phyloP scores from a whole-genome alignment of 177 flowering plant species.

The Tripterygium wilfordii region DNA sequence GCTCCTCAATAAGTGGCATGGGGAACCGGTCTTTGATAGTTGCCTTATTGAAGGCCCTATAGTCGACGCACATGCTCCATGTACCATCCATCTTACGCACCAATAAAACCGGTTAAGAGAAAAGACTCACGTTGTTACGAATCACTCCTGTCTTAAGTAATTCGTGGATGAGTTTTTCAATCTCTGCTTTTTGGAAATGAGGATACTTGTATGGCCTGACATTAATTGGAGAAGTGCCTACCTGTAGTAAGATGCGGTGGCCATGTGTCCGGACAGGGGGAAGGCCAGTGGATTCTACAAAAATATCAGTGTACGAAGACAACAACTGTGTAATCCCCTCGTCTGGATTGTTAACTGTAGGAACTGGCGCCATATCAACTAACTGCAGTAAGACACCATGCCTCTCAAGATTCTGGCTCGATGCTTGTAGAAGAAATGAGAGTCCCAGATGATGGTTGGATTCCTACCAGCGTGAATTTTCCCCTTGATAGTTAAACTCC shows the following conservation, averaged over 20 bases:
- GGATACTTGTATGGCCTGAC: constrained; percentile 6
- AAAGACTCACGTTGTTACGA: not conserved
- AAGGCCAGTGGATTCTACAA: not conserved
- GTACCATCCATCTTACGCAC: not conserved
- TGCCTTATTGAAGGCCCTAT: not conserved
- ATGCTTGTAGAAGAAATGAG: no score
- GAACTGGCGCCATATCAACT: no score
- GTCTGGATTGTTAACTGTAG: no score
- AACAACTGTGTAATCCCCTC: no score
- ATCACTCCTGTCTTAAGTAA: not conserved
- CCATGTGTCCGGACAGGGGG: not conserved
- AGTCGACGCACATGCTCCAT: constrained; percentile 4
- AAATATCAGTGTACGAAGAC: no score
- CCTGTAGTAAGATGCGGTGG: not conserved
- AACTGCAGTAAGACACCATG: no score
- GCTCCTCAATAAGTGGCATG: constrained; percentile 7
- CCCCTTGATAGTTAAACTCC: no score
- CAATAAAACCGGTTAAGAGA: not conserved
- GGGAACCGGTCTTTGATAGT: constrained; percentile 5
- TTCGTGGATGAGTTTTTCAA: constrained; percentile 1
- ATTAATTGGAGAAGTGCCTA: not conserved
- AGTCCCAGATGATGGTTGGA: no score
- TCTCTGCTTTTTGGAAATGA: constrained; percentile 3
- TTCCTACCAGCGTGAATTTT: no score
- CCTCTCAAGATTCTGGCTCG: no score